phyloP scores from a whole-genome alignment of 1,284 basidiomycete genomes.

The Austropuccinia psidii region DNA sequence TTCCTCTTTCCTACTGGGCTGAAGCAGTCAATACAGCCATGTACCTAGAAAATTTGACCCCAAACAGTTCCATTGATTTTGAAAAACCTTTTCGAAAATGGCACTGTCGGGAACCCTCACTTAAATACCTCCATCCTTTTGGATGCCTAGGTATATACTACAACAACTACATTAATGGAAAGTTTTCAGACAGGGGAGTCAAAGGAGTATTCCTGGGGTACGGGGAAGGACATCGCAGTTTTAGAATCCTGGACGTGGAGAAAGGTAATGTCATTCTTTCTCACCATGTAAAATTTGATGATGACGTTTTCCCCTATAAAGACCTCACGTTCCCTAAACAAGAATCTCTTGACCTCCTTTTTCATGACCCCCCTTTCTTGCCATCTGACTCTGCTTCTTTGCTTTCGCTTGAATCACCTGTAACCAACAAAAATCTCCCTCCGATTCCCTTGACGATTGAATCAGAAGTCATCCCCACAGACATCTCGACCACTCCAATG shows the following conservation, averaged over 20 bases:
- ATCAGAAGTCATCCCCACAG: too few relatives aligned
- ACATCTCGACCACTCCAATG: too few relatives aligned
- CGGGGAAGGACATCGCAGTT: background rate
- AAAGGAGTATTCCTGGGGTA: background rate
- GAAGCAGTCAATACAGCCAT: constrained; percentile 45
- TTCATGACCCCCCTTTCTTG: too few relatives aligned
- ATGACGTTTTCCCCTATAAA: background rate
- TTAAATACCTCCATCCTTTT: background rate
- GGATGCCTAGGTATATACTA: background rate
- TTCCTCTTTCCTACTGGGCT: constrained; percentile 47
- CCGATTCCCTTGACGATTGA: too few relatives aligned
- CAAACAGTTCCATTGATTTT: too few relatives aligned
- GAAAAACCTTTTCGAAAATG: background rate
- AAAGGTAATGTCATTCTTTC: background rate
- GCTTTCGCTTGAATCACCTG: too few relatives aligned
- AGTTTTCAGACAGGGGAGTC: background rate
- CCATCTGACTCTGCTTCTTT: too few relatives aligned
- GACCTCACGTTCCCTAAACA: too few relatives aligned
- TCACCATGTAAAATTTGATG: background rate
- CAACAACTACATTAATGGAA: background rate
- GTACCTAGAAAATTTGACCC: constrained; percentile 48
- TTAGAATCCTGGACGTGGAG: background rate
- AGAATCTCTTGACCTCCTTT: too few relatives aligned
- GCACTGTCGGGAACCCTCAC: background rate
- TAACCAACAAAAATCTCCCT: too few relatives aligned